These are phyloP conservation scores for Thalia dealbata DNA, from an alignment of 176 grass and related monocot species.

Conservation along the genomic window DNA sequence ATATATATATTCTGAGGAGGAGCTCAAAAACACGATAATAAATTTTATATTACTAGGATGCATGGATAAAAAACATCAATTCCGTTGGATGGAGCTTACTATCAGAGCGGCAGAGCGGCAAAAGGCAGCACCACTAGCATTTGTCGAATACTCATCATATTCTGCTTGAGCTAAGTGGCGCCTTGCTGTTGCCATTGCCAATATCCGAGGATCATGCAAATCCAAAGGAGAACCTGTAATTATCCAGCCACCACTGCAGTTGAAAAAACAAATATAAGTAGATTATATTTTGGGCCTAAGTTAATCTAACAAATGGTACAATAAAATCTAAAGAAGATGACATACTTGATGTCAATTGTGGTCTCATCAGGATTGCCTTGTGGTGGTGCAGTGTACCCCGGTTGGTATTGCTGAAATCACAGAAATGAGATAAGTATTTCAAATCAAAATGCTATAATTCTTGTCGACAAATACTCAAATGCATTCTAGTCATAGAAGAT, in stretches of 20 bases:
- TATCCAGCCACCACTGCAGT: constrained; percentile 69
- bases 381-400: constrained; percentile 66
- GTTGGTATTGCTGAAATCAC: constrained; percentile 66
- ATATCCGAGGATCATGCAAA: constrained; percentile 60
- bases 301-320: not conserved
- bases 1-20: too few species aligned
- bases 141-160: constrained; percentile 77
- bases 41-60: too few species aligned
- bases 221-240: constrained; percentile 60
- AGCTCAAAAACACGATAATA: too few species aligned
- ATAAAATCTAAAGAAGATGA: constrained; percentile 16
- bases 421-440: not conserved
- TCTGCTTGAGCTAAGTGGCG: constrained; percentile 61
- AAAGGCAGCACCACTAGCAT: constrained; percentile 74
- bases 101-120: constrained; percentile 81
- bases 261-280: constrained; percentile 13
- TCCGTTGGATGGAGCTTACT: constrained; percentile 32
- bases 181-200: constrained; percentile 69
- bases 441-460: not conserved
- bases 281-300: constrained; percentile 3
- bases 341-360: constrained; percentile 71
- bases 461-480: not conserved
- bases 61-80: not conserved
- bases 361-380: constrained; percentile 59
- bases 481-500: not conserved